These are phyloP conservation scores for Chaetomium tenue DNA, from an alignment of 495 filamentous ascomycete species.

Conservation along the genomic window DNA sequence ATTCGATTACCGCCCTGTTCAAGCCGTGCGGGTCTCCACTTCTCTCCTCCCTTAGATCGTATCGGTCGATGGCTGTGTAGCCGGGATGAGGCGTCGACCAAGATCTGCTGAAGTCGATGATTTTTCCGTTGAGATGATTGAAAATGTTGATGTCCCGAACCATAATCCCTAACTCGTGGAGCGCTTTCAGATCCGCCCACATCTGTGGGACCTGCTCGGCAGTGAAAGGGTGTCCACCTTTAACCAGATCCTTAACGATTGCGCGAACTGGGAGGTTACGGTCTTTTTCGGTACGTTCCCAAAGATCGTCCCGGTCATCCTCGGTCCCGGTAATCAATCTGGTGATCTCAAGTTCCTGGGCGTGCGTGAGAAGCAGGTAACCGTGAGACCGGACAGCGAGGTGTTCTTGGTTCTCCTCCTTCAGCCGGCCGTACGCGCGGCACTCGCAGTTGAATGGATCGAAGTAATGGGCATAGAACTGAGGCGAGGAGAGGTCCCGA, in stretches of 20 bases:
- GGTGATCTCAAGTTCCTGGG: slow-evolving; percentile 14
- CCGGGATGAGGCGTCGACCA: slow-evolving; percentile 20
- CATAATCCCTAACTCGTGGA: slow-evolving; percentile 22
- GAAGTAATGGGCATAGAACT: slow-evolving; percentile 12
- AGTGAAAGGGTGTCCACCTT: neutral
- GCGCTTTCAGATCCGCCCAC: slow-evolving; percentile 17
- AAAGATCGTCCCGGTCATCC: neutral
- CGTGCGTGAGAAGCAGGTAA: slow-evolving; percentile 21
- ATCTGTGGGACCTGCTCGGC: slow-evolving; percentile 1
- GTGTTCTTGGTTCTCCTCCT: slow-evolving; percentile 16
- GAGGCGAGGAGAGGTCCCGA: slow-evolving; percentile 6
- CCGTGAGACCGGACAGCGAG: slow-evolving; percentile 22
- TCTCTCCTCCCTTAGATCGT: neutral
- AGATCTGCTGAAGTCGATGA: slow-evolving; percentile 26
- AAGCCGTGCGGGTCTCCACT: neutral
- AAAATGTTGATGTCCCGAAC: slow-evolving; percentile 11
- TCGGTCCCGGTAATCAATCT: neutral
- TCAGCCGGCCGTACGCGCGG: slow-evolving; percentile 25
- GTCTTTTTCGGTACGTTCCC: slow-evolving; percentile 6
- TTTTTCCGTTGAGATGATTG: slow-evolving; percentile 22
- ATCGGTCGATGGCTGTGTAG: too few species aligned
- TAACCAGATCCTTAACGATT: slow-evolving; percentile 24
- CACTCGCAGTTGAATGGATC: slow-evolving; percentile 26
- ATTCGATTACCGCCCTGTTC: neutral
- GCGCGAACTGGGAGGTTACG: slow-evolving; percentile 8